Base-by-base conservation (phyloP, 2,329 filamentous ascomycete species). In the Fusarium papillatum region DNA sequence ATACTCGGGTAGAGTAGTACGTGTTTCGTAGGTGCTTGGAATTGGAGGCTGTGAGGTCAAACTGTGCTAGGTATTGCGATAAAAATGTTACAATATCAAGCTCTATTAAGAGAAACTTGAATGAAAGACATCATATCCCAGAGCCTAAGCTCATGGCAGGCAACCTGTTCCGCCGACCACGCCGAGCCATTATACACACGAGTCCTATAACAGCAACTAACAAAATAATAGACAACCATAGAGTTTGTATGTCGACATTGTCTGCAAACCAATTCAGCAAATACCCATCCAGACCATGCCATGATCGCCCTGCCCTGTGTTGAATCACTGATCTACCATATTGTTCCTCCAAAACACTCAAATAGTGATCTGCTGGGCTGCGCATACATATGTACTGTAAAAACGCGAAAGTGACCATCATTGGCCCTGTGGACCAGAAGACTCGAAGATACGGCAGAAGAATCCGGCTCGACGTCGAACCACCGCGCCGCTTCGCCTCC, bases 91-190 rank as follows among this genome's bases (percentile, higher is more conserved):
- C 13, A 36, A 36, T 14, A 36, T 16, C 5, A 16, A 36, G 34
- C 13, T 13, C 34, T 16, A 2, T 36, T 36, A 7, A 13, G 34
- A 36, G 34, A 36, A 36, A 36, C 34, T 7, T 16, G 13, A 36
- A 16, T 36, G 34, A 36, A 36, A 36, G 13, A n/a, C 4, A 24
- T 48, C 24, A 48, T 48, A 24, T 17, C 43, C 43, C 24, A 48
- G 13, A 17, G 43, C 14, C 24, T 24, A 22, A 9, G 22, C 22
- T 24, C 8, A 24, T 84, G 79, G 93, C 94, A 0, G 87, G 93
- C 68, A 83, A 72, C 11, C 86, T 86, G 1, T 79, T 68, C 0
- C 89, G 87, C 8, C 24, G 43, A 7, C 14, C 43, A 16, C 14
- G 14, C 9, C 43, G 14, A 48, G n/a, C 22, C 22, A 48, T 17